Base-by-base conservation (phyloP, 2,329 filamentous ascomycete species). In the Phyllosticta citrichinensis region DNA sequence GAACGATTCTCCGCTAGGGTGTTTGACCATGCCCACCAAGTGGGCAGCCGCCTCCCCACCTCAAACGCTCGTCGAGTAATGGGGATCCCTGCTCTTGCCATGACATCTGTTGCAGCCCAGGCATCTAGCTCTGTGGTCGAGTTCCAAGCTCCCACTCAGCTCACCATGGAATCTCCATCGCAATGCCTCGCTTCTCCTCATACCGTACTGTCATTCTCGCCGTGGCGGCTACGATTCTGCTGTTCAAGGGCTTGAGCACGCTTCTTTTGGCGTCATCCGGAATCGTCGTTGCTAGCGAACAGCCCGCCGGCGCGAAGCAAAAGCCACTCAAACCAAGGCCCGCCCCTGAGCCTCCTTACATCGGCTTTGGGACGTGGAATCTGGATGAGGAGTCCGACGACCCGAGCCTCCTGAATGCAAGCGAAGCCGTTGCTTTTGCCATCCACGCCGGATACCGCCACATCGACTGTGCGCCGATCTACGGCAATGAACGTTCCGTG, bases 371-470 rank as follows among this genome's bases (percentile, higher is more conserved):
- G 10, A 75, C 73, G 1, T 75, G 73, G 71, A 73, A 74, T 55
- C 64, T 75, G 5, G 56, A 64, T 5, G 55, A 64, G 17, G 68
- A 69, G 52, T 66, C 67, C 51, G 62, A 64, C 19, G 17, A 47
- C 14, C 40, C 40, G 6, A n/a, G 40, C 17, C 40, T 47, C 17
- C 40, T 47, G 40, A 74, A 74, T 63, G 69, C 70, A 50, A 70
- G 69, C 55, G 71, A 70, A 40, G 71, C 71, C 22, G 73, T 75
- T 2, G 72, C 72, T 2, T 66, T 66, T 57, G 74, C 74, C 4
- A 71, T 81, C 30, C 73, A 79, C 53, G 67, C 73, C 52, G 81
- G 81, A n/a, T 83, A 82, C 68, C 75, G 77, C 17, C 80, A 82
- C 68, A 79, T 83, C 63, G 81, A 83, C 67, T 74, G 74, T 24